Percentiles rank a stretch among this genome's conserved stretches.
Evolutionary conservation across 306 rosid species (phyloP).

Genomic region (Datisca glomerata): DNA sequence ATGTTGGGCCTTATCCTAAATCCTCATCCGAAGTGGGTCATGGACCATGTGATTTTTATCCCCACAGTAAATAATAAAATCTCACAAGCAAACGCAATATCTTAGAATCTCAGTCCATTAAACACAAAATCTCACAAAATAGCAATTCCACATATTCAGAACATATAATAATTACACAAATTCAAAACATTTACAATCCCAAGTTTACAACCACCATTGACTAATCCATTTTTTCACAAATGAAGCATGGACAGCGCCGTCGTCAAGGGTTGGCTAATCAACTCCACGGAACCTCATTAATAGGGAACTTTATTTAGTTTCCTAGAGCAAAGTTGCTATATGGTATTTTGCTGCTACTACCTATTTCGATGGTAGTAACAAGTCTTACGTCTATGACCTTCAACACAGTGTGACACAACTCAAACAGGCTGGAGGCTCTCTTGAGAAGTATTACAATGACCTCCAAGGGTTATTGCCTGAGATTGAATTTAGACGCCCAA

Average conservation of each 20-base stretch:
- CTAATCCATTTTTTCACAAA: background rate
- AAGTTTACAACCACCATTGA: background rate
- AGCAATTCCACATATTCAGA: too few relatives aligned
- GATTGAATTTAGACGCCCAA: background rate
- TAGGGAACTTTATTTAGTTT: background rate
- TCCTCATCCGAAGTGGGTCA: too few relatives aligned
- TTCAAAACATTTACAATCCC: too few relatives aligned
- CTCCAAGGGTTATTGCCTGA: constrained; percentile 12
- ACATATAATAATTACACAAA: too few relatives aligned
- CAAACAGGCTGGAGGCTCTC: background rate
- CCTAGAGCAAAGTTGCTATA: background rate
- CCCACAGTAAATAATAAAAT: too few relatives aligned
- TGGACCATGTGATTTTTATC: too few relatives aligned
- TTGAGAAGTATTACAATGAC: background rate
- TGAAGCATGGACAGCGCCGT: background rate
- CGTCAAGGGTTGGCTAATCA: constrained; percentile 8
- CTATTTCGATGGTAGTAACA: constrained; percentile 4
- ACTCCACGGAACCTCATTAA: too few relatives aligned
- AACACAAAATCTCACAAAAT: too few relatives aligned
- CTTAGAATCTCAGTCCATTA: too few relatives aligned
- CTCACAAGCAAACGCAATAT: too few relatives aligned
- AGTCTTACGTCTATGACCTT: constrained; percentile 5
- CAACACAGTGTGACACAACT: background rate
- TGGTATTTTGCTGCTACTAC: too few relatives aligned
- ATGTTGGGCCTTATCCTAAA: too few relatives aligned